Conservation (phyloP, 2,329 filamentous ascomycete genomes). For the Pseudonectria buxi region DNA sequence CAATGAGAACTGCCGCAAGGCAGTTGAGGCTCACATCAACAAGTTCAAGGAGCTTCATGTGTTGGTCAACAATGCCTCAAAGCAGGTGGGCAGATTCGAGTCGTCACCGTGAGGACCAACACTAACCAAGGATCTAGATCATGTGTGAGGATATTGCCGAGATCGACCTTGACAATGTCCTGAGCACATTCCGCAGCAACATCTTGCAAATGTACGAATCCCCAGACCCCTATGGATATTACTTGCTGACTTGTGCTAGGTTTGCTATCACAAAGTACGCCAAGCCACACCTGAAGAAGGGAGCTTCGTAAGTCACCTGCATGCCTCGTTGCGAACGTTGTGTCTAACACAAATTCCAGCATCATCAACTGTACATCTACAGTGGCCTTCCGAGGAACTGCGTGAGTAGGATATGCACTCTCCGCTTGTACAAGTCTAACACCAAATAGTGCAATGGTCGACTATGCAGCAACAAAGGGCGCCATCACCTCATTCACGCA, state of each 20-base stretch:
- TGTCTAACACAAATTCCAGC: slow-evolving; percentile 17
- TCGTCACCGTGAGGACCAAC: too few species aligned
- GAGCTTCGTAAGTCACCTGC: slow-evolving; percentile 37
- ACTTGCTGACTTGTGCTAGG: too few species aligned
- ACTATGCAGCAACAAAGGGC: slow-evolving; percentile 52
- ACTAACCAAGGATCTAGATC: slow-evolving; percentile 16
- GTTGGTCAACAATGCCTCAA: slow-evolving; percentile 53
- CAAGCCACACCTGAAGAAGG: slow-evolving; percentile 46
- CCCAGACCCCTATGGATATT: too few species aligned
- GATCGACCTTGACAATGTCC: slow-evolving; percentile 47
- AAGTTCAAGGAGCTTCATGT: slow-evolving; percentile 40
- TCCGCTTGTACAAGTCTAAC: slow-evolving; percentile 2
- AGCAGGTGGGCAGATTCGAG: slow-evolving; percentile 31
- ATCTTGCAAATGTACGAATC: slow-evolving; percentile 40
- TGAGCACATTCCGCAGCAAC: slow-evolving; percentile 51
- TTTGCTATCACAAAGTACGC: slow-evolving; percentile 54
- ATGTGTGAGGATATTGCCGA: slow-evolving; percentile 46
- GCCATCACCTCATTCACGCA: slow-evolving; percentile 51
- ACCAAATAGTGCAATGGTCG: too few species aligned
- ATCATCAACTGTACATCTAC: slow-evolving; percentile 53
- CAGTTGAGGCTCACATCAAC: slow-evolving; percentile 47
- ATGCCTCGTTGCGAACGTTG: background rate
- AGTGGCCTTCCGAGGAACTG: slow-evolving; percentile 47
- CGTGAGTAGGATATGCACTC: slow-evolving; percentile 4
- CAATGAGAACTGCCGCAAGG: slow-evolving; percentile 41